Conservation (phyloP, 75 land plant species). For the Cunninghamia lanceolata region DNA sequence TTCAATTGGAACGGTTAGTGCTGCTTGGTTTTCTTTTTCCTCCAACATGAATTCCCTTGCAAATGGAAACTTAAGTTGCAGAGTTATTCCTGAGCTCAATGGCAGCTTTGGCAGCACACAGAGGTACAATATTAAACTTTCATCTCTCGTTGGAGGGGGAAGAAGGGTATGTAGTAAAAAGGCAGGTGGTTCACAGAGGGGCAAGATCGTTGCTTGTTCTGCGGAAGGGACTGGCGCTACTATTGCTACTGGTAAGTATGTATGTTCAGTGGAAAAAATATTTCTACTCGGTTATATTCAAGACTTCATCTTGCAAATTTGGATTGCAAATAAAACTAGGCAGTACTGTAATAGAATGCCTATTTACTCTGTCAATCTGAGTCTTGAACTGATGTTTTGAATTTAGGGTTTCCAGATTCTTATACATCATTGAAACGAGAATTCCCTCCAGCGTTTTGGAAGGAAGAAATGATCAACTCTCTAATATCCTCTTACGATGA, state of each 20-base stretch:
- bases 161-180: neutral
- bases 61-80: too few species aligned
- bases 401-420: neutral
- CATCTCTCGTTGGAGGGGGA: neutral
- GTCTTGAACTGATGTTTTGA: neutral
- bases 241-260: too few species aligned
- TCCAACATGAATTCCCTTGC: too few species aligned
- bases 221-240: neutral
- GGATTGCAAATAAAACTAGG: too few species aligned
- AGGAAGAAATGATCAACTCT: neutral
- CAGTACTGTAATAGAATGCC: neutral
- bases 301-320: too few species aligned
- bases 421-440: neutral
- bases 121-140: neutral
- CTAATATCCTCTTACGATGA: neutral
- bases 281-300: too few species aligned
- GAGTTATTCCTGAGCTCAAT: neutral
- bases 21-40: neutral
- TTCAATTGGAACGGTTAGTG: neutral
- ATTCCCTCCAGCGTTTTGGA: neutral
- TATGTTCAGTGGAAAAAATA: too few species aligned
- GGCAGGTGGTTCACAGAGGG: neutral
- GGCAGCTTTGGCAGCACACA: neutral
- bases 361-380: neutral
- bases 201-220: neutral